Base-by-base conservation (phyloP, 495 filamentous ascomycete species). In the Xylaria scruposa region DNA sequence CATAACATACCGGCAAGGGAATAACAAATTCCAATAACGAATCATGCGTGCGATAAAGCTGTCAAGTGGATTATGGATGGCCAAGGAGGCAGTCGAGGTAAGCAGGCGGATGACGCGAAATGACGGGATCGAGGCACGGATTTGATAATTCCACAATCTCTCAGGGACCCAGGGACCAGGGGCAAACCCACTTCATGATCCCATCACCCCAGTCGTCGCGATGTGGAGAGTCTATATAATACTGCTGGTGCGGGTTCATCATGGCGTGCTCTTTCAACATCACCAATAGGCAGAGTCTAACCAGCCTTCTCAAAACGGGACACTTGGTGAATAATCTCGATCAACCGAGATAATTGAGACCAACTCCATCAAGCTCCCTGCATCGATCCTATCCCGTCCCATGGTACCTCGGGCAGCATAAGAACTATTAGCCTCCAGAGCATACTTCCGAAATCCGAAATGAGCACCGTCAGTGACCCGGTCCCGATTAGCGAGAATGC, bases 241-340 rank as follows among this genome's bases (percentile, higher is more conserved):
- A 15, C 21, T 67, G 65, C 49, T 36, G 36, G 44, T 54, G 65
- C 65, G 49, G 65, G 49, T 67, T 67, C 33, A 19, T 49, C 65
- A 67, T 67, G 65, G 65, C 65, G 65, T 54, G 65, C 49, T 67
- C 65, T 67, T 29, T 56, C 65, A 49, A 67, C 49, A 67, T 56
- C 29, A 4, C 47, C 49, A 49, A 21, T 38, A 8, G 63, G 19
- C 46, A 67, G 42, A 47, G 24, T 42, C 33, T 21, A 64, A 47
- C 4, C 49, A 46, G 13, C 33, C 13, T 10, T 12, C 56, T 51
- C 29, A 21, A 19, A 49, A 13, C 49, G n/a, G 4, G 65, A 67
- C 31, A 42, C 17, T 38, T 6, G 2, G 31, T 38, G 33, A 38
- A 38, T 13, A 6, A 33, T 31, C 21, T n/a, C 36, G 9, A 15